Base-by-base conservation (phyloP, 805 yeast genomes). In the Starmerella apis region DNA sequence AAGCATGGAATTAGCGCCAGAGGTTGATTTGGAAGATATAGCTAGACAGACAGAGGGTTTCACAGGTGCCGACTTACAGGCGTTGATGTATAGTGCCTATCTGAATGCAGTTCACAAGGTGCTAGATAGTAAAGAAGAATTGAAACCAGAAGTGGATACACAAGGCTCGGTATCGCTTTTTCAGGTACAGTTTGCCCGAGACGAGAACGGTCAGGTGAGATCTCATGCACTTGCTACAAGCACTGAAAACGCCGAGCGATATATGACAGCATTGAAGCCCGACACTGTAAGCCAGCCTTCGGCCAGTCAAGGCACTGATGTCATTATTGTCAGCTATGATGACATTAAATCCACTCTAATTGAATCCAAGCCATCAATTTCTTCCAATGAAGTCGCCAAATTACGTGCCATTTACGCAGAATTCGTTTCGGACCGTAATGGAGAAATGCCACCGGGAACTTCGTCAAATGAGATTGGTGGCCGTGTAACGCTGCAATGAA, bases 51-150 rank as follows among this genome's bases (percentile, higher is more conserved):
- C 95, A 0, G 78, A 73, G 0, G 95, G 96, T 0, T 88, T 76
- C 59, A 83, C 96, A 13, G 96, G 96, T 14, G 98, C 98, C 0
- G 98, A 90, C 67, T 69, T 90, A 63, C 97, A 88, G 66, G 96
- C 96, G 0, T 65, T 90, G 44, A 81, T 87, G 36, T 90, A 87
- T 65, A 92, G 86, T 65, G 95, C 96, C 0, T 86, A 88, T 64
- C 71, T 90, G 62, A 81, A 80, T 57, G 94, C 95, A 13, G 79
- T 75, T 56, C 74, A 87, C 56, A 77, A 75, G 11, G 61, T 67
- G 4, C 72, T 74, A 41, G 73, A 75, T 49, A 41, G 36, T 2
- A 31, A 23, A 5, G 46, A 14, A 4, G 42, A 16, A 8, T 19
- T 33, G 42, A 31, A 43, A 11, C 27, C 51, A 2, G 23, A 23